Conservation (phyloP, 305 asterid genomes). For the Fraxinus angustifolia region DNA sequence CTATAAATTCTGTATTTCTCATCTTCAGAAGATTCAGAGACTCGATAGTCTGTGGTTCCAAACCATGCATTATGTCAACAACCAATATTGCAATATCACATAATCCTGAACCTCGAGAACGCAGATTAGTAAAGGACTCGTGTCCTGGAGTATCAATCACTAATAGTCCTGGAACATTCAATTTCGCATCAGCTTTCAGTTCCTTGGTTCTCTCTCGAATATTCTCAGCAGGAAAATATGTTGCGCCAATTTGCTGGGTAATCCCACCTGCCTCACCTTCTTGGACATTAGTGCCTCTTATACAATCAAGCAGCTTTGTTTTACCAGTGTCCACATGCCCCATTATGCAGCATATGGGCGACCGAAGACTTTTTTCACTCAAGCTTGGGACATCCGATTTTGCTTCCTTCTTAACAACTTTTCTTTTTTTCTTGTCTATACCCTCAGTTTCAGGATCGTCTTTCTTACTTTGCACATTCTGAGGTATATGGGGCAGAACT, state of each 20-base stretch:
- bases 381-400: constrained; percentile 38
- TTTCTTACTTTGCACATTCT: constrained; percentile 32
- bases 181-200: constrained; percentile 94
- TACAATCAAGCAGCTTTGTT: constrained; percentile 93
- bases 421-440: constrained; percentile 33
- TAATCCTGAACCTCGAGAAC: constrained; percentile 96
- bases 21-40: constrained; percentile 89
- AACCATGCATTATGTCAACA: constrained; percentile 97
- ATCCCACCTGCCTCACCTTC: constrained; percentile 99
- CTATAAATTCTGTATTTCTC: constrained; percentile 87
- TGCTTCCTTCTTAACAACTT: constrained; percentile 27
- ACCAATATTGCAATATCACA: constrained; percentile 98
- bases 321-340: constrained; percentile 99
- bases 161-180: constrained; percentile 91
- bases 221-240: constrained; percentile 94
- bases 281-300: constrained; percentile 97
- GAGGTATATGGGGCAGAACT: constrained; percentile 26
- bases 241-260: constrained; percentile 99
- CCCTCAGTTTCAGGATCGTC: constrained; percentile 30
- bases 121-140: constrained; percentile 92
- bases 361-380: constrained; percentile 64
- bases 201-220: constrained; percentile 95
- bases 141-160: constrained; percentile 99
- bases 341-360: constrained; percentile 99
- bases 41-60: constrained; percentile 96